These are phyloP conservation scores for Diplodia seriata DNA, from an alignment of 2,329 filamentous ascomycete genomes.

Conservation along the genomic window DNA sequence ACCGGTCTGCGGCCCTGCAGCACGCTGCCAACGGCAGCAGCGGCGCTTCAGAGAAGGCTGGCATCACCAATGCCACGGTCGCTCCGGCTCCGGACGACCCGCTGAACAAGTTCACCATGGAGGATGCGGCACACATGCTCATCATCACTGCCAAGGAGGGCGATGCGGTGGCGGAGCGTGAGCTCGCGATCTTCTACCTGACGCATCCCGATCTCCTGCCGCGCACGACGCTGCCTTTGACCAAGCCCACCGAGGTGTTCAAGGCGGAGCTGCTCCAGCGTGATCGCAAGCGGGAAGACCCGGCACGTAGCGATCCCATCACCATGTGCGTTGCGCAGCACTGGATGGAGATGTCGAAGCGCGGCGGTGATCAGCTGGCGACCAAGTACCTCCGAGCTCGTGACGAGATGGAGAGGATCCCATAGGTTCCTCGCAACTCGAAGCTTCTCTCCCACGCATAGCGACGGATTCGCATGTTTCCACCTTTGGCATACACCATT, in stretches of 20 bases:
- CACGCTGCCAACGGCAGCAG: constrained; percentile 37
- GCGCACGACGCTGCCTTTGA: constrained; percentile 81
- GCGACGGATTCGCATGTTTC: constrained; percentile 26
- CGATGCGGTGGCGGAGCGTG: constrained; percentile 84
- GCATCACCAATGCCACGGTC: constrained; percentile 34
- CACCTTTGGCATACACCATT: constrained; percentile 19
- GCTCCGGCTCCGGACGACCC: constrained; percentile 43
- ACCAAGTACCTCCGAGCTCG: constrained; percentile 79
- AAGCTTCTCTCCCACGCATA: constrained; percentile 17
- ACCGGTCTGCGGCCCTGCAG: constrained; percentile 54
- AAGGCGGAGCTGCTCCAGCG: constrained; percentile 82
- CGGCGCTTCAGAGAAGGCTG: constrained; percentile 30
- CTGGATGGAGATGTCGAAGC: constrained; percentile 92
- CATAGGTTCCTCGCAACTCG: constrained; percentile 44
- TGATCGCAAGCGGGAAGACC: constrained; percentile 62
- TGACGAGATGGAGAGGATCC: constrained; percentile 66
- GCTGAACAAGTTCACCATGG: constrained; percentile 71
- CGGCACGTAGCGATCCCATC: constrained; percentile 76
- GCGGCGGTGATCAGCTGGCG: constrained; percentile 85
- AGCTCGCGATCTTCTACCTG: constrained; percentile 91
- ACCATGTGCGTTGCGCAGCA: constrained; percentile 94
- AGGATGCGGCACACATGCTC: constrained; percentile 87
- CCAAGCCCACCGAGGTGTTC: constrained; percentile 86
- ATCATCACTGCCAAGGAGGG: constrained; percentile 94
- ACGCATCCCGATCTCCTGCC: constrained; percentile 86